Evolutionary conservation across 257 asterid species (phyloP), one percentile per base, ranked within the genome.

Genomic region (Fraxinus cuspidata): DNA sequence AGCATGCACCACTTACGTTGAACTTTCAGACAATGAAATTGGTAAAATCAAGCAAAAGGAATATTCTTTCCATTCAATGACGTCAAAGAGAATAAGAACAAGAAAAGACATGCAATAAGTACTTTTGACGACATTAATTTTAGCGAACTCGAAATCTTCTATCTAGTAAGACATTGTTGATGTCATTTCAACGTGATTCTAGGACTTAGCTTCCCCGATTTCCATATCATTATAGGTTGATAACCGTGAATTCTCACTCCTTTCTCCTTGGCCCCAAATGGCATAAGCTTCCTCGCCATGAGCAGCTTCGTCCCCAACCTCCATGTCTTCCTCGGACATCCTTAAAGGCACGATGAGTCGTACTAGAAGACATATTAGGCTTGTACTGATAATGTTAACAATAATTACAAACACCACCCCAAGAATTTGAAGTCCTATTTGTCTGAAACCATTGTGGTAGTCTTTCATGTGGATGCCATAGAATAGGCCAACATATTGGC

Each of bases 261-360:
- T 82, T 7, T 91, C 94, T 34, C 96, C 96, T 75, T 91, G 91
- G 2, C 94, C 94, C 96, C 96, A 91, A 31, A 88, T 88, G n/a
- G 94, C 92, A 38, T 91, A 91, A 3, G 96, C 94, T 49, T 91
- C 96, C 72, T 91, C 94, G 1, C 96, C 96, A 38, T 91, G 96
- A 2, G 94, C 94, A 19, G 94, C 96, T 25, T 91, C 94, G 65
- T 91, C 96, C 5, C 96, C 96, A 8, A 91, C 74, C 74, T 87
- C 94, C 92, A 91, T 85, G 13, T 91, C 96, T 32, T 91, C 94
- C 77, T 91, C 94, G 0, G 85, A 66, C 94, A 91, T 91, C 70
- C 94, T 87, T 19, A 89, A 60, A 1, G 96, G 93, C 67, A 91
- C 92, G 25, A 89, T 31, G n/a, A 85, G 32, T 9, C 75, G 79